Conservation (phyloP, 768 basidiomycete genomes). For the Boletellus emodensis region DNA sequence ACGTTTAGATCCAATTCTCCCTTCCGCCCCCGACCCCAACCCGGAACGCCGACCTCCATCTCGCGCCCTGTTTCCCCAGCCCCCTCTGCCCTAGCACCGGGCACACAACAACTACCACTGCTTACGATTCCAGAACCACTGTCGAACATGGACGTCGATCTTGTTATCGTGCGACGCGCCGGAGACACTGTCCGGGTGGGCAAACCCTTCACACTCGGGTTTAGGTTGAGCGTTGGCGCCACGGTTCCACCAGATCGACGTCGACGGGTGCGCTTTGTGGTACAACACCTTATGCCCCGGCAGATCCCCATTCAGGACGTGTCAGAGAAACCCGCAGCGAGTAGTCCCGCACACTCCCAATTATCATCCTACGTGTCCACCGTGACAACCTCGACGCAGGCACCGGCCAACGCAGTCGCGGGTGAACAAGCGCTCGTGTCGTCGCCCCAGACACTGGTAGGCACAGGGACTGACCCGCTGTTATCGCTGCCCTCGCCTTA, state of each 20-base stretch:
- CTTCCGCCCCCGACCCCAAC: constrained; percentile 32
- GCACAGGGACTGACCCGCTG: constrained; percentile 4
- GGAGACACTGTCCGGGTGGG: constrained; percentile 44
- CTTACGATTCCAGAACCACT: constrained; percentile 16
- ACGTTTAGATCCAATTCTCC: constrained; percentile 44
- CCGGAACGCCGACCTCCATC: constrained; percentile 23
- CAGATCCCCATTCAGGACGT: constrained; percentile 17
- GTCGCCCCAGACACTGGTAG: constrained; percentile 14
- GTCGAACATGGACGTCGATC: constrained; percentile 52
- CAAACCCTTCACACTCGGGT: constrained; percentile 55
- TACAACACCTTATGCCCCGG: constrained; percentile 61
- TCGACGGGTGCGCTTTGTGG: constrained; percentile 49
- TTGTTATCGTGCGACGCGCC: constrained; percentile 50
- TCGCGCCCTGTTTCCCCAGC: constrained; percentile 33
- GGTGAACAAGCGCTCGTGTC: background rate
- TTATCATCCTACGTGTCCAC: constrained; percentile 8
- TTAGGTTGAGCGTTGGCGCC: constrained; percentile 51
- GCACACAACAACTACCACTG: constrained; percentile 19
- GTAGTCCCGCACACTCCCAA: constrained; percentile 4
- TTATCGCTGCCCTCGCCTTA: constrained; percentile 43
- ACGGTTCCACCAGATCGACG: constrained; percentile 33
- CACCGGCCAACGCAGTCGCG: no score
- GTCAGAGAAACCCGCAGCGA: constrained; percentile 4
- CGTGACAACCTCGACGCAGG: background rate
- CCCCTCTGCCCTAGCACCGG: constrained; percentile 18